Percentiles rank a stretch among this genome's conserved stretches.
phyloP scores from a whole-genome alignment of 345 rosid genomes.

The Combretum micranthum region DNA sequence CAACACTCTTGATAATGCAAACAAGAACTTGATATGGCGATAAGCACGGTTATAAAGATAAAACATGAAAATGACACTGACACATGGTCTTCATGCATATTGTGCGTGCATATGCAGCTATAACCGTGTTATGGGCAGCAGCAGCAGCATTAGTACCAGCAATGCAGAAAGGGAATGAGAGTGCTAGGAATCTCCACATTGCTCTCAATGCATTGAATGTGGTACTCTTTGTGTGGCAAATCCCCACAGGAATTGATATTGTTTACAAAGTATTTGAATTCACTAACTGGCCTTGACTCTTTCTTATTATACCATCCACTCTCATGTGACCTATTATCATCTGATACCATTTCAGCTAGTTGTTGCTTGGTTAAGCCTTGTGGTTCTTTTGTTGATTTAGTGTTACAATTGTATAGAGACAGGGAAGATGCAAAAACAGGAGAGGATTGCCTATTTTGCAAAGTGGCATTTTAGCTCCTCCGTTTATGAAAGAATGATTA shows the following conservation, averaged over 20 bases:
- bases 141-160: constrained; percentile 84
- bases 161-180: constrained; percentile 83
- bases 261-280: constrained; percentile 74
- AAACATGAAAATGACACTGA: no score
- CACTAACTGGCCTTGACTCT: constrained; percentile 71
- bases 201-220: constrained; percentile 65
- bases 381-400: no score
- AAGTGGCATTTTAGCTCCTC: no score
- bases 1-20: background rate
- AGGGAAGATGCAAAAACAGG: no score
- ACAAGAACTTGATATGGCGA: background rate
- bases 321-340: background rate
- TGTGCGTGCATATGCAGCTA: constrained; percentile 27
- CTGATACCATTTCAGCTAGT: no score
- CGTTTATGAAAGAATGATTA: no score
- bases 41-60: no score
- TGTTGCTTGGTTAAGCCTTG: no score
- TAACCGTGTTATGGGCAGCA: constrained; percentile 75
- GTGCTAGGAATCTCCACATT: constrained; percentile 81
- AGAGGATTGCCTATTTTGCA: no score
- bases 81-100: background rate
- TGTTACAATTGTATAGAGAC: no score
- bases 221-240: constrained; percentile 64
- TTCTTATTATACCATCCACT: background rate
- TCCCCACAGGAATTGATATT: constrained; percentile 83